Evolutionary conservation across 1,139 yeast species (phyloP).

Genomic region (Geotrichum cucujoidarum): DNA sequence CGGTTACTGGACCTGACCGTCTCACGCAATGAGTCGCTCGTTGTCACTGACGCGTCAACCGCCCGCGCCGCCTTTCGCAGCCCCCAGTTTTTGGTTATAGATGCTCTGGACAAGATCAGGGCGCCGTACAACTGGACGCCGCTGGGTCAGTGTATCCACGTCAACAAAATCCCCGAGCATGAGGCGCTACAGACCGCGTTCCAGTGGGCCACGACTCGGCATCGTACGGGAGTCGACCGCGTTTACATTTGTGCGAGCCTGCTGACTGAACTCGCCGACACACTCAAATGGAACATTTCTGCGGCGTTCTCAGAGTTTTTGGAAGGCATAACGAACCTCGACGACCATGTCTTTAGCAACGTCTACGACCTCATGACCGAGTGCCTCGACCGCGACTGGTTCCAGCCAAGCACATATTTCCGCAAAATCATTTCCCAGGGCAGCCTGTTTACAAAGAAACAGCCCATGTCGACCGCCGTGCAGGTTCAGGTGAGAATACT

Average conservation of each 20-base stretch:
- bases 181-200: slow-evolving; percentile 27
- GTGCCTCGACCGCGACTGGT: slow-evolving; percentile 45
- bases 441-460: slow-evolving; percentile 47
- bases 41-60: slow-evolving; percentile 27
- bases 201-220: slow-evolving; percentile 33
- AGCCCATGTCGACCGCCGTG: slow-evolving; percentile 29
- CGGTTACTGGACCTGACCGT: slow-evolving; percentile 28
- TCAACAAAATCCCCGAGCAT: slow-evolving; percentile 23
- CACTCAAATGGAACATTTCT: slow-evolving; percentile 29
- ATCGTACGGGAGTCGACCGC: slow-evolving; percentile 26
- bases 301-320: slow-evolving; percentile 32
- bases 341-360: slow-evolving; percentile 33
- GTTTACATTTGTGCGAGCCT: slow-evolving; percentile 29
- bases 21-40: slow-evolving; percentile 31
- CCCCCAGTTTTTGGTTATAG: slow-evolving; percentile 23
- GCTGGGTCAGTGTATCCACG: slow-evolving; percentile 24
- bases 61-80: slow-evolving; percentile 24
- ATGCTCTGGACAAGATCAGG: slow-evolving; percentile 24
- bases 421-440: slow-evolving; percentile 82
- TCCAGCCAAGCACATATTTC: slow-evolving; percentile 63
- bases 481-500: slow-evolving; percentile 48
- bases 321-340: slow-evolving; percentile 24
- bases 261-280: slow-evolving; percentile 21
- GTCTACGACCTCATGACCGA: slow-evolving; percentile 54
- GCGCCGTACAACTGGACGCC: slow-evolving; percentile 24